Conservation (phyloP, 345 rosid species). For the Linum usitatissimum region DNA sequence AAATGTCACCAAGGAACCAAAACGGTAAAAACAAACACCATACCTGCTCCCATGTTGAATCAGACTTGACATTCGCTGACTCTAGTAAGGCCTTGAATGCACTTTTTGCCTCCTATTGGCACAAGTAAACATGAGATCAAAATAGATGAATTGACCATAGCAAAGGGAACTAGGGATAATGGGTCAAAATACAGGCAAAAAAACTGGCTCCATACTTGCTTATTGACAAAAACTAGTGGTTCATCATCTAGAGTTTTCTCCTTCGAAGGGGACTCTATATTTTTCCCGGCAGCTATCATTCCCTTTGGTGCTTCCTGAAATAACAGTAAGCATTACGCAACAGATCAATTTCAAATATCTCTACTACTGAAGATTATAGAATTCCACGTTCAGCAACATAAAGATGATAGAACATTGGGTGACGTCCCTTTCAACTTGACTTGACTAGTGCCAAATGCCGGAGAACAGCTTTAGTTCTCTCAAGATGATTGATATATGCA, state of each 20-base stretch:
- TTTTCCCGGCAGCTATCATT: conserved; percentile 37
- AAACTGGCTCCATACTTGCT: conserved; percentile 43
- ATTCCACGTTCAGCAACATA: background rate
- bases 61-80: conserved; percentile 75
- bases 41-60: conserved; percentile 99
- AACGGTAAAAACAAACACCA: background rate
- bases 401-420: background rate
- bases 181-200: background rate
- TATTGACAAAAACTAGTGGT: conserved; percentile 63
- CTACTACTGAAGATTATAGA: background rate
- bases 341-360: background rate
- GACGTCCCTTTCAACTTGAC: background rate
- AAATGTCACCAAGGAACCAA: conserved; percentile 2
- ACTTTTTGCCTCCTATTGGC: conserved; percentile 77
- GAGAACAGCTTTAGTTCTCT: background rate
- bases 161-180: conserved; percentile 5
- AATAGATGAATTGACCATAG: conserved; percentile 7
- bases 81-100: conserved; percentile 93
- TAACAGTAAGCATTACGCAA: background rate
- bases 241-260: conserved; percentile 70
- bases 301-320: conserved; percentile 62
- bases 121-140: background rate
- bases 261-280: conserved; percentile 39
- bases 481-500: background rate
- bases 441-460: background rate